Conservation (phyloP, 208 protist species). For the Phytomonas francai region DNA sequence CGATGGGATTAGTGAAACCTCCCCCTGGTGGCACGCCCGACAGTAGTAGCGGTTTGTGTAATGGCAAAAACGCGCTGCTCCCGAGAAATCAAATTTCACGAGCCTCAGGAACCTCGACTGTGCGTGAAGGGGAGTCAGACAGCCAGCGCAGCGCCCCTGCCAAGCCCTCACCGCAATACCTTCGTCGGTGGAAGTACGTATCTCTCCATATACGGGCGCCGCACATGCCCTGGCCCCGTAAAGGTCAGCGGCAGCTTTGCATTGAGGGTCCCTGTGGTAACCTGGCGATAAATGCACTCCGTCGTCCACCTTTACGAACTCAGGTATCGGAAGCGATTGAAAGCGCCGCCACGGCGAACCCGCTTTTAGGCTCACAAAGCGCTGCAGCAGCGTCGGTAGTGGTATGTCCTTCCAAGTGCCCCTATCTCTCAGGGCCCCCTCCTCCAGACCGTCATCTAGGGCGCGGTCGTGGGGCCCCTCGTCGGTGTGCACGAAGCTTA, state of each 20-base stretch:
- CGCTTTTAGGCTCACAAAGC: background rate
- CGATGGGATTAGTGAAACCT: slow-evolving; percentile 20
- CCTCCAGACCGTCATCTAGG: background rate
- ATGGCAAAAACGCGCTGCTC: slow-evolving; percentile 35
- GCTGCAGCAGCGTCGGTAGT: background rate
- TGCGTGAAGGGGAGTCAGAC: background rate
- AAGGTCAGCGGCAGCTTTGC: background rate
- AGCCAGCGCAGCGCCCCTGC: background rate
- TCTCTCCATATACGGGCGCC: background rate
- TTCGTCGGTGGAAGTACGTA: background rate
- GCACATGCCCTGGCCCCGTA: background rate
- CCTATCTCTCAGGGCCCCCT: background rate
- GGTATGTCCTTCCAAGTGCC: background rate
- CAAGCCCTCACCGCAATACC: background rate
- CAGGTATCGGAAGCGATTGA: background rate
- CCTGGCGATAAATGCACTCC: background rate
- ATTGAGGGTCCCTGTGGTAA: background rate
- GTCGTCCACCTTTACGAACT: background rate
- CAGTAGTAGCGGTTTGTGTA: slow-evolving; percentile 51
- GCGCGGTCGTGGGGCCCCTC: background rate
- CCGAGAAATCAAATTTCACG: slow-evolving; percentile 3
- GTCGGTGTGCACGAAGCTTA: background rate
- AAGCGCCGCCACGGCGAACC: slow-evolving; percentile 1
- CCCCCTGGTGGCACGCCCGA: slow-evolving; percentile 18
- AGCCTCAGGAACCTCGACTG: background rate